phyloP scores from a whole-genome alignment of 192 early-diverging fungal genomes.

The Entomortierella beljakovae region DNA sequence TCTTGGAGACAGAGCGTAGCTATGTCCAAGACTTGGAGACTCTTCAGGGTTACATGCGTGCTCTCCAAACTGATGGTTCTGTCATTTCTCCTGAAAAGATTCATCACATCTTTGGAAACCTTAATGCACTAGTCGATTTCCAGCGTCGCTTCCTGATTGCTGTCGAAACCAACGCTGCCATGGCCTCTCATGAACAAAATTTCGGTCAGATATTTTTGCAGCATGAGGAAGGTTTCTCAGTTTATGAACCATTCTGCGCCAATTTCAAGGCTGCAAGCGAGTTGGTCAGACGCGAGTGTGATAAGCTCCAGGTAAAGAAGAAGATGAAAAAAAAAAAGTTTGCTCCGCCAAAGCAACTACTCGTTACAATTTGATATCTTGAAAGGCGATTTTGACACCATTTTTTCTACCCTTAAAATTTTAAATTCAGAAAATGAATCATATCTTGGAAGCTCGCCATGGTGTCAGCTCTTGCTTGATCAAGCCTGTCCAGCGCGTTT shows the following conservation, averaged over 20 bases:
- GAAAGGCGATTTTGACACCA: neutral
- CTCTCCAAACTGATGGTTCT: conserved; percentile 75
- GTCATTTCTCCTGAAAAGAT: conserved; percentile 81
- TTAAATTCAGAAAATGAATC: conserved; percentile 63
- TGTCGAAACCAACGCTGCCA: conserved; percentile 85
- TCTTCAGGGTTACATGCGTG: conserved; percentile 80
- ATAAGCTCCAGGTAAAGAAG: conserved; percentile 64
- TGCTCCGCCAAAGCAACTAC: neutral
- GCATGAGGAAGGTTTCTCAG: conserved; percentile 76
- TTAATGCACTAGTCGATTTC: conserved; percentile 93
- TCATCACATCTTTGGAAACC: conserved; percentile 90
- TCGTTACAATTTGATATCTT: neutral
- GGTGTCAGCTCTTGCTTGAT: conserved; percentile 93
- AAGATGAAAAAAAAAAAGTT: neutral
- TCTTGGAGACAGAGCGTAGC: conserved; percentile 93
- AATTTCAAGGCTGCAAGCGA: conserved; percentile 86
- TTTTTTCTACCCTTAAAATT: neutral
- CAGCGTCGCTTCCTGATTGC: conserved; percentile 95
- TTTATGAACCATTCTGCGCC: conserved; percentile 94
- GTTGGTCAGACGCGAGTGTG: conserved; percentile 69
- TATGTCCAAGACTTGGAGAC: conserved; percentile 92
- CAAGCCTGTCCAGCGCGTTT: conserved; percentile 97
- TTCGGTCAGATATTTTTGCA: conserved; percentile 88
- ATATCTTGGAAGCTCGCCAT: conserved; percentile 85
- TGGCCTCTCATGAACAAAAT: conserved; percentile 81